These are phyloP conservation scores for Tylopilus orsonianus DNA, from an alignment of 1,284 basidiomycete genomes.

Conservation along the genomic window DNA sequence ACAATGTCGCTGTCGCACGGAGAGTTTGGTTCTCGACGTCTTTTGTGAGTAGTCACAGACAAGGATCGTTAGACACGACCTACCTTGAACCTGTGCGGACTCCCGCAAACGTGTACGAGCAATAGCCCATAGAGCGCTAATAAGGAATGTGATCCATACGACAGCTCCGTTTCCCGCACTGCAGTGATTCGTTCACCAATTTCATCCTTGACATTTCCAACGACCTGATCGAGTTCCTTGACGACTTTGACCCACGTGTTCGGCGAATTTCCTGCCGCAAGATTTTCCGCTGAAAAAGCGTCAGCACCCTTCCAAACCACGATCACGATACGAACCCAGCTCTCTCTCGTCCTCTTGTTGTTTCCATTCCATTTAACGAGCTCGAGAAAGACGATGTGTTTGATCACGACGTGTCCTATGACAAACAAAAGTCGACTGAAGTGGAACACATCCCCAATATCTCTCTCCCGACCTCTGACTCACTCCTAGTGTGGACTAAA, in stretches of 20 bases:
- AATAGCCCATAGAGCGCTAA: slow-evolving; percentile 87
- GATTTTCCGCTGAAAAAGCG: slow-evolving; percentile 50
- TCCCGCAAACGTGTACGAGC: slow-evolving; percentile 86
- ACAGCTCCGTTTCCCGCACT: slow-evolving; percentile 85
- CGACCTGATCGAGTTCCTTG: slow-evolving; percentile 95
- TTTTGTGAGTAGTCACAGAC: slow-evolving; percentile 11
- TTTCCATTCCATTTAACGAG: slow-evolving; percentile 98
- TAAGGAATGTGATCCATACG: slow-evolving; percentile 84
- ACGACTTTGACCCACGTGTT: slow-evolving; percentile 57
- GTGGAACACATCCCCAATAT: slow-evolving; percentile 78
- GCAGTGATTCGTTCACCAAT: slow-evolving; percentile 89
- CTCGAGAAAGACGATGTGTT: slow-evolving; percentile 96
- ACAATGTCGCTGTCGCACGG: slow-evolving; percentile 83
- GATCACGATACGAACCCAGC: slow-evolving; percentile 53
- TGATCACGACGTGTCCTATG: slow-evolving; percentile 95
- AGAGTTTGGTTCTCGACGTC: slow-evolving; percentile 74
- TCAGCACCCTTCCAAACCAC: background rate
- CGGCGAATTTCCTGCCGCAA: slow-evolving; percentile 39
- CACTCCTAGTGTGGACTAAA: slow-evolving; percentile 8
- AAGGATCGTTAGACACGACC: background rate
- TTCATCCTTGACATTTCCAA: slow-evolving; percentile 97
- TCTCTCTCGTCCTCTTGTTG: slow-evolving; percentile 89
- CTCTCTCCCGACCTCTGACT: slow-evolving; percentile 39
- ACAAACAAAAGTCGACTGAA: slow-evolving; percentile 91
- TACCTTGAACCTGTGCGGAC: slow-evolving; percentile 86